Evolutionary conservation across 1,139 yeast species (phyloP).

Genomic region (Kodamaea sp.): DNA sequence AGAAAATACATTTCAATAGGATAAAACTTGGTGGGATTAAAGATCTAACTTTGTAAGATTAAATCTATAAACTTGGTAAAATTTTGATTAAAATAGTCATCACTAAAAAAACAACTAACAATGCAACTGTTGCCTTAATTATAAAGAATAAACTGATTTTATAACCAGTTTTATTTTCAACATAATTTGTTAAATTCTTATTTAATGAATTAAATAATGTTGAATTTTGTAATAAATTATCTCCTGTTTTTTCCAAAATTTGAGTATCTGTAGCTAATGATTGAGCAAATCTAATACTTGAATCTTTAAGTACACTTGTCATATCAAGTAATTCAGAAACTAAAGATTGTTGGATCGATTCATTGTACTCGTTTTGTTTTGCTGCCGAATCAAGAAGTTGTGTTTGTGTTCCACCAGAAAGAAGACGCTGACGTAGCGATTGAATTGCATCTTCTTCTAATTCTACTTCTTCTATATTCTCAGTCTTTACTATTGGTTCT

Average conservation of each 20-base stretch:
- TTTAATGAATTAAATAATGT: slow-evolving; percentile 38
- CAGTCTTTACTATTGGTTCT: slow-evolving; percentile 1
- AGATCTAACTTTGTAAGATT: no score
- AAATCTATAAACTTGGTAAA: slow-evolving; percentile 12
- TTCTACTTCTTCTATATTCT: slow-evolving; percentile 3
- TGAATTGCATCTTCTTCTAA: slow-evolving; percentile 13
- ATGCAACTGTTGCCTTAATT: slow-evolving; percentile 25
- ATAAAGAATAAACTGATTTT: slow-evolving; percentile 36
- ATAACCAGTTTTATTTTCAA: slow-evolving; percentile 36
- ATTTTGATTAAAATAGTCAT: slow-evolving; percentile 19
- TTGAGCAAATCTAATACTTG: slow-evolving; percentile 34
- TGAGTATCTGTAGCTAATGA: slow-evolving; percentile 34
- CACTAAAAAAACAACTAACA: slow-evolving; percentile 25
- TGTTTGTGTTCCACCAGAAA: slow-evolving; percentile 23
- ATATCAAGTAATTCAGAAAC: slow-evolving; percentile 36
- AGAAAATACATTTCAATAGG: no score
- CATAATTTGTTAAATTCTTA: slow-evolving; percentile 34
- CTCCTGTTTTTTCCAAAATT: slow-evolving; percentile 35
- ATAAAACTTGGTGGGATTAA: no score
- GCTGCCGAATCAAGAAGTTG: slow-evolving; percentile 12
- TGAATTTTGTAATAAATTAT: slow-evolving; percentile 35
- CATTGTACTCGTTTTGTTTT: slow-evolving; percentile 35
- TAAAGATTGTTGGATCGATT: slow-evolving; percentile 41
- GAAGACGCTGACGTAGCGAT: slow-evolving; percentile 25
- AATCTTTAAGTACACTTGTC: slow-evolving; percentile 33